These are phyloP conservation scores for Lactifluus subvellereus DNA, from an alignment of 768 basidiomycete genomes.

Conservation along the genomic window DNA sequence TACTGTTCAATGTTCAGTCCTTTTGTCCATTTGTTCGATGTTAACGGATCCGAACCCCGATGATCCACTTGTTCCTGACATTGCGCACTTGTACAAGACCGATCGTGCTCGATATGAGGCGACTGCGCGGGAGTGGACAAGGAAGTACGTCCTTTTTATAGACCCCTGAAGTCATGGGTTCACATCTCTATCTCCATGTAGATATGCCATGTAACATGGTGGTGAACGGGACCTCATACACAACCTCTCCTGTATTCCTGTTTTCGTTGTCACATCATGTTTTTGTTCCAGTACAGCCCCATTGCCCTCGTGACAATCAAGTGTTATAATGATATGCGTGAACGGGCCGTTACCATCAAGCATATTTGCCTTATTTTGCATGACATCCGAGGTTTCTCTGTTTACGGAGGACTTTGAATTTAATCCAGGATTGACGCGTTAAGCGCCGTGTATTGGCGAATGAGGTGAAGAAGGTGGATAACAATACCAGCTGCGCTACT, in stretches of 20 bases:
- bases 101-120: conserved; percentile 96
- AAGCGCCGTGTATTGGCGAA: neutral
- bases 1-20: conserved; percentile 44
- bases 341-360: neutral
- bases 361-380: neutral
- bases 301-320: conserved; percentile 20
- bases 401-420: neutral
- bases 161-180: neutral
- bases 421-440: neutral
- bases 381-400: neutral
- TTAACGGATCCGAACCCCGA: conserved; percentile 99
- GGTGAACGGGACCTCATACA: conserved; percentile 7
- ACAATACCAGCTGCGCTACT: neutral
- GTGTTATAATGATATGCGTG: conserved; percentile 13
- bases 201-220: conserved; percentile 25
- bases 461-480: neutral
- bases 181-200: conserved; percentile 7
- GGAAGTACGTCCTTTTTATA: conserved; percentile 64
- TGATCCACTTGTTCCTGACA: conserved; percentile 97
- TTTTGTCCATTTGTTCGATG: conserved; percentile 99
- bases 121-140: conserved; percentile 98
- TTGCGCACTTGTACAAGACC: conserved; percentile 99
- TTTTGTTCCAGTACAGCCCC: conserved; percentile 16
- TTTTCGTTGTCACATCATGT: conserved; percentile 20
- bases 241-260: conserved; percentile 21